phyloP scores from a whole-genome alignment of 176 grass and related monocot genomes.

The Triticum dicoccoides region DNA sequence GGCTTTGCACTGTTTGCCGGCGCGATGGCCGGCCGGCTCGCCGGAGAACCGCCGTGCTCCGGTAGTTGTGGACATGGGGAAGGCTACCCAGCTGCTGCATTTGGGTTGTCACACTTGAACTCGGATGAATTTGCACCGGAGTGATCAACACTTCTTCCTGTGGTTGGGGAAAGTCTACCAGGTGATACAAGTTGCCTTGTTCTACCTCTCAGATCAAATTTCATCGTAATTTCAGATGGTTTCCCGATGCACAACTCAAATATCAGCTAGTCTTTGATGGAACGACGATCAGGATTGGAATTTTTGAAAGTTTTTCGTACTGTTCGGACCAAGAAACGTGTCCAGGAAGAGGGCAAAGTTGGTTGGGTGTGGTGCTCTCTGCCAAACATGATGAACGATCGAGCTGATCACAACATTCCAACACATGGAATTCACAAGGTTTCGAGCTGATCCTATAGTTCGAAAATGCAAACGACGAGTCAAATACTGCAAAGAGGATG shows the following conservation, averaged over 20 bases:
- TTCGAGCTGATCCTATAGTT: background rate
- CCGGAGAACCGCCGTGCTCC: background rate
- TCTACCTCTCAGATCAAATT: background rate
- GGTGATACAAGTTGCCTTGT: background rate
- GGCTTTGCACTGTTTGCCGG: background rate
- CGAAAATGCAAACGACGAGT: background rate
- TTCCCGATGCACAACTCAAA: background rate
- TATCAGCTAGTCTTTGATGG: too few species aligned
- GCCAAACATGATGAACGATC: background rate
- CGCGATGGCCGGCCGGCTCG: slow-evolving; percentile 14
- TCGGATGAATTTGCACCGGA: background rate
- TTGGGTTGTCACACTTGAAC: background rate
- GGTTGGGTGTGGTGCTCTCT: background rate
- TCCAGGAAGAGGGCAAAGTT: slow-evolving; percentile 38
- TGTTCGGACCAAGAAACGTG: too few species aligned
- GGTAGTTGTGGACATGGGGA: background rate
- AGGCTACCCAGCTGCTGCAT: slow-evolving; percentile 22
- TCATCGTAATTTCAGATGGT: background rate
- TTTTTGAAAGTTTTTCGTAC: background rate
- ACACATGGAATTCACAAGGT: background rate
- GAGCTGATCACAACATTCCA: background rate
- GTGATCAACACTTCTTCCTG: background rate
- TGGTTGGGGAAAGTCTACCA: slow-evolving; percentile 12
- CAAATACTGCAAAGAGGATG: background rate
- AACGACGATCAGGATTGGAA: too few species aligned